Conservation (phyloP, 768 basidiomycete genomes). For the Agaricus sinodeliciosus region DNA sequence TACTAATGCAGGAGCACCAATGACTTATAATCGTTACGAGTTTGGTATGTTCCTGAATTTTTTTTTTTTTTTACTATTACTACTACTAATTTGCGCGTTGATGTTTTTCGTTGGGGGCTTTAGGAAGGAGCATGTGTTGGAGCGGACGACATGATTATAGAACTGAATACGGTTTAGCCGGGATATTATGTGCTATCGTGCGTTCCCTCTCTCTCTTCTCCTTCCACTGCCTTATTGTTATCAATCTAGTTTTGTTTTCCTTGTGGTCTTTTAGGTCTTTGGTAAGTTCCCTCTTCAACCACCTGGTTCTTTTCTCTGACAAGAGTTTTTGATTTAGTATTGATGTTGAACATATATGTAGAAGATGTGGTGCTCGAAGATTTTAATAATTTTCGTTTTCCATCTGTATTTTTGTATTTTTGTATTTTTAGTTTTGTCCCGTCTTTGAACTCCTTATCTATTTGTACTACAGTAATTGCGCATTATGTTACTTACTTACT, state of each 20-base stretch:
- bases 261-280: constrained; percentile 6
- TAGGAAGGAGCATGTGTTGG: constrained; percentile 2
- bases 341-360: background rate
- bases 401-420: background rate
- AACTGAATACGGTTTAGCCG: constrained; percentile 2
- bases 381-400: background rate
- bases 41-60: constrained; percentile 2
- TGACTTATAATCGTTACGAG: background rate
- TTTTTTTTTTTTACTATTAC: background rate
- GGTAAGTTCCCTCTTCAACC: background rate
- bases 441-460: too few species aligned
- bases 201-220: background rate
- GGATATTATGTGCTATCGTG: constrained; percentile 8
- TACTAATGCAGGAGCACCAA: background rate
- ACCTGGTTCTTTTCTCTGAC: too few species aligned
- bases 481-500: too few species aligned
- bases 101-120: background rate
- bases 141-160: constrained; percentile 3
- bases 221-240: background rate
- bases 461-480: too few species aligned
- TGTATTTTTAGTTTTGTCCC: background rate
- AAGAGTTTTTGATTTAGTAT: background rate
- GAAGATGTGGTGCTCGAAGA: constrained; percentile 4
- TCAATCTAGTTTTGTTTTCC: constrained; percentile 4
- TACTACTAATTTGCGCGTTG: too few species aligned